These are phyloP conservation scores for Lasiosphaeria ovina DNA, from an alignment of 495 filamentous ascomycete species.

Conservation along the genomic window DNA sequence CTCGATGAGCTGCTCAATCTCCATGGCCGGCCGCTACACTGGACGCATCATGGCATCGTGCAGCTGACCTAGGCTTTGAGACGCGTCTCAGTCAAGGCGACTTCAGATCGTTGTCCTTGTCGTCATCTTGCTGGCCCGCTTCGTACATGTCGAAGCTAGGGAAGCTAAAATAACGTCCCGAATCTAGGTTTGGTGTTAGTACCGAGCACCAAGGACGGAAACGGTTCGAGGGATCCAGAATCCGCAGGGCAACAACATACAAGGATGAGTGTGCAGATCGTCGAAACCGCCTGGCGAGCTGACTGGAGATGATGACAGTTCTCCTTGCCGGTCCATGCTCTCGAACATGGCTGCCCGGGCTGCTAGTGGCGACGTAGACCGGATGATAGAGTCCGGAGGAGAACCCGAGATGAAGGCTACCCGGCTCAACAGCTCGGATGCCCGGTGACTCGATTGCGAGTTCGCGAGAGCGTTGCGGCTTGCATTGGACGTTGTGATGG, in stretches of 20 bases:
- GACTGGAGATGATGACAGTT: conserved; percentile 31
- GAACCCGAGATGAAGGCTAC: conserved; percentile 48
- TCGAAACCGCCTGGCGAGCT: conserved; percentile 30
- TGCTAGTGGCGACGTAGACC: conserved; percentile 35
- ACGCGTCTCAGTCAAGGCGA: conserved; percentile 25
- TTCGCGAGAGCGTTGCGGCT: conserved; percentile 47
- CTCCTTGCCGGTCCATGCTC: conserved; percentile 25
- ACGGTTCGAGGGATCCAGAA: background rate
- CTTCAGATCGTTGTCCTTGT: conserved; percentile 30
- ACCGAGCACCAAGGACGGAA: background rate
- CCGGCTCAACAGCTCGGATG: conserved; percentile 51
- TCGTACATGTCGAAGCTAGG: conserved; percentile 55
- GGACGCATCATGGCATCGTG: conserved; percentile 3
- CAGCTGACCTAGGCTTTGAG: conserved; percentile 8
- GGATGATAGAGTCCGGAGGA: conserved; percentile 32
- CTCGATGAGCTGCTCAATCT: conserved; percentile 10
- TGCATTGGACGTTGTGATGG: conserved; percentile 54
- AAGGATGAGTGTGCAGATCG: conserved; percentile 24
- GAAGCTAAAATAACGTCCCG: conserved; percentile 55
- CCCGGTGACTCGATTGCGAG: conserved; percentile 44
- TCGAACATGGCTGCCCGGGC: conserved; percentile 38
- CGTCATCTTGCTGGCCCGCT: conserved; percentile 37
- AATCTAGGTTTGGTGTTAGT: conserved; percentile 30
- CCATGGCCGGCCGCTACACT: background rate
- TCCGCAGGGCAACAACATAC: conserved; percentile 18